phyloP scores from a whole-genome alignment of 2,329 filamentous ascomycete genomes.

The Cladosporium sp. region DNA sequence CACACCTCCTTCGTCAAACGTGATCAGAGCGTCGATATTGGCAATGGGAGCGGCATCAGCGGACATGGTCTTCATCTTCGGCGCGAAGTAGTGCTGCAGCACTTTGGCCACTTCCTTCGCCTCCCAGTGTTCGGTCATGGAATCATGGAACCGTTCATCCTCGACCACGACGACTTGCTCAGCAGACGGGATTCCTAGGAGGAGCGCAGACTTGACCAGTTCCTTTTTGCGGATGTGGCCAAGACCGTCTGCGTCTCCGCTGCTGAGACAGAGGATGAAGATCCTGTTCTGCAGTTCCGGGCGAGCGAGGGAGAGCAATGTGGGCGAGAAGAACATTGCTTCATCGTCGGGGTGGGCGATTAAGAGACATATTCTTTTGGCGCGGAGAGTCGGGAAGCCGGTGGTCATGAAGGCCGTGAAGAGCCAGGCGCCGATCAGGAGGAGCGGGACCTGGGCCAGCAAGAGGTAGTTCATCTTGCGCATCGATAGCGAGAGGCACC shows the following conservation, averaged over 20 bases:
- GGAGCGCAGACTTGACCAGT: constrained; percentile 74
- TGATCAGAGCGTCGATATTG: constrained; percentile 78
- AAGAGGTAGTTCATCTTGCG: constrained; percentile 43
- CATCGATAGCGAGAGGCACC: not conserved
- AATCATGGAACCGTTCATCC: constrained; percentile 80
- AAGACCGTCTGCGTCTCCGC: constrained; percentile 84
- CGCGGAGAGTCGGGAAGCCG: constrained; percentile 66
- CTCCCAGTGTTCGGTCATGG: constrained; percentile 80
- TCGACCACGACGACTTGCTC: constrained; percentile 87
- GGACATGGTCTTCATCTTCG: constrained; percentile 53
- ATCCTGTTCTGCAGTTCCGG: constrained; percentile 83
- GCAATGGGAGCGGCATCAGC: constrained; percentile 49
- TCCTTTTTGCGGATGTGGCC: constrained; percentile 82
- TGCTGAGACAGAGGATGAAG: constrained; percentile 90
- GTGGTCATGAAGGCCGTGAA: constrained; percentile 47
- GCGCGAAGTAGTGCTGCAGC: constrained; percentile 72
- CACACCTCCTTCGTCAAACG: constrained; percentile 81
- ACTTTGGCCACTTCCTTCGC: constrained; percentile 67
- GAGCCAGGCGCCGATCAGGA: constrained; percentile 48
- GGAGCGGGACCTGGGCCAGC: constrained; percentile 41
- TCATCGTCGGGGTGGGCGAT: constrained; percentile 98
- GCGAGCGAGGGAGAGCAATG: constrained; percentile 77
- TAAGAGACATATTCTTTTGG: constrained; percentile 86
- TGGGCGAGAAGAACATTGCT: constrained; percentile 98
- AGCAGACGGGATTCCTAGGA: constrained; percentile 70